Evolutionary conservation across 306 rosid species (phyloP), one percentile per base, ranked within the genome.

Genomic region (Malus orientalis): DNA sequence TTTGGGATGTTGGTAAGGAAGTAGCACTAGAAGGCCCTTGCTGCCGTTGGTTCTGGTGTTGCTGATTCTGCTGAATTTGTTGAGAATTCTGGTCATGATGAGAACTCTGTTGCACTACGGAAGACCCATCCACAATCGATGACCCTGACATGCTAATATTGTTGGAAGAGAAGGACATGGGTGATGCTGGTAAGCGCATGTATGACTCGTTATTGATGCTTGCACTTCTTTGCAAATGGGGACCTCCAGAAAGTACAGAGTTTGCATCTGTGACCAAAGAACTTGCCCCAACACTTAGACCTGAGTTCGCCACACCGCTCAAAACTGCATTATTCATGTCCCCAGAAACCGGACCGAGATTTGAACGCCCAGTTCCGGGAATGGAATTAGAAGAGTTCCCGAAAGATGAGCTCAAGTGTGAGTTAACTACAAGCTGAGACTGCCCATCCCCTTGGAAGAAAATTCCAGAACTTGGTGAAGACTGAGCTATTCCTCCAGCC

Each of bases 241-340:
- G 96, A 8, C 97, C 99, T 61, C 97, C 99, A 22, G 99, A 92
- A 64, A 96, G 85, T 11, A 91, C 89, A 68, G 99, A 96, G 85
- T 96, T 96, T 67, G 97, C 99, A 91, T 96, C 99, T 44, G 99
- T 96, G 86, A 92, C 99, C 85, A 96, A 73, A 64, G 99, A 95
- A 87, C 98, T 92, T 11, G 96, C 97, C 74, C 97, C 98, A 61
- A 92, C 96, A 81, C 97, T 96, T 55, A 88, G 99, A 63, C 93
- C 98, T 30, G 99, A 92, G 82, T 95, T 90, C 61, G 88, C 96
- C 80, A 92, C 96, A 86, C 90, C 82, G 80, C 88, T 92, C 80
- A 92, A 76, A 73, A 80, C 91, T 76, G 90, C 89, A 85, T 88
- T 92, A 76, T 81, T 91, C 90, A 96, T 88, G 84, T 92, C 99